Base-by-base conservation (phyloP, 169 alveolate species). In the Plasmodium cynomolgi region DNA sequence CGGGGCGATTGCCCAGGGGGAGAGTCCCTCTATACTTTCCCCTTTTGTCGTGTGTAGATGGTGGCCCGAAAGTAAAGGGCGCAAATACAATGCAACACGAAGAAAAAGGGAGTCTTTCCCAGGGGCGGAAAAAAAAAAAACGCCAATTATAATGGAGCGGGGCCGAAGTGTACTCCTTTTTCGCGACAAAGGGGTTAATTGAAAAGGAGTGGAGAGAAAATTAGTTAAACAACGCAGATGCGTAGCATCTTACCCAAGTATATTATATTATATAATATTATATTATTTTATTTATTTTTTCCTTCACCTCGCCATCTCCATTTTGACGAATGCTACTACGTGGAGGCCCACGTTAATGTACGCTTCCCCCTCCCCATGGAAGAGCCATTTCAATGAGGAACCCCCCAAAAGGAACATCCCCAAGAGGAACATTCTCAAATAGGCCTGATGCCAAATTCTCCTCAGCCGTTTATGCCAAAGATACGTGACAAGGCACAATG, bases 401-500 rank as follows among this genome's bases (percentile, higher is more conserved):
- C 44, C 1, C n/a, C 72, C 72, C 58, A 44, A 44, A 44, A 44
- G 5, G 11, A 5, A 44, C 58, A 44, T 11, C 5, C 58, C 5
- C 72, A 56, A 56, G 29, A 56, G 23, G 77, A 68, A 20, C 13
- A 20, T 68, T 4, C n/a, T 4, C 37, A 20, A 41, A 17, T 41
- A 84, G 26, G 82, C 3, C 26, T 62, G 23, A 84, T 26, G 56
- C 44, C 47, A 84, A 58, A 15, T 73, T 39, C 58, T 44, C 56
- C 20, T 58, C 26, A 47, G 37, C 41, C 41, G 29, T 56, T 50
- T 31, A 29, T 8, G 44, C 80, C 39, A 44, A 34, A 77, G 54
- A 82, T 77, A 50, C 26, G 33, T 33, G 47, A 56, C 56, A 80
- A 77, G 73, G 54, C 15, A 91, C 47, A 72, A 97, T 97, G 98